phyloP scores from a whole-genome alignment of 202 grass and related monocot genomes.

The Brachypodium distachyon region DNA sequence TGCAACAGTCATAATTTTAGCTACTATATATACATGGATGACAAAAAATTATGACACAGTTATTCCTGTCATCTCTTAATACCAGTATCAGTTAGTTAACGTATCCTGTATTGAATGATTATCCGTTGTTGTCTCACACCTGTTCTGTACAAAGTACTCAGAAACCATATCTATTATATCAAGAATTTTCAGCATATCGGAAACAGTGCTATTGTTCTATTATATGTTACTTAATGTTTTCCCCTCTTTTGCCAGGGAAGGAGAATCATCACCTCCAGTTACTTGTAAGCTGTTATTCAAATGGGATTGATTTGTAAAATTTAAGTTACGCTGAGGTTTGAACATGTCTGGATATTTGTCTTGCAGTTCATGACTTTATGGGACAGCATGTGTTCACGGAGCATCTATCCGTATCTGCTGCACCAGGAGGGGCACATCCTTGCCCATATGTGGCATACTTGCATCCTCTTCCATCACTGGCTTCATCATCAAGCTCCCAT shows the following conservation, averaged over 20 bases:
- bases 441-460: constrained; percentile 73
- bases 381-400: constrained; percentile 58
- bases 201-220: not conserved
- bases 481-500: constrained; percentile 57
- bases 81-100: not conserved
- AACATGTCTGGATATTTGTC: constrained; percentile 6
- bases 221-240: constrained; percentile 16
- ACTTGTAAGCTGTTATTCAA: constrained; percentile 62
- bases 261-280: constrained; percentile 69
- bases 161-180: constrained; percentile 2
- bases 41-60: not conserved
- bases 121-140: not conserved
- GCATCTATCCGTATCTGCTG: constrained; percentile 47
- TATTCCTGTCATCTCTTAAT: constrained; percentile 3
- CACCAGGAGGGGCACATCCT: constrained; percentile 58
- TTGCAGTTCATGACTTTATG: constrained; percentile 84
- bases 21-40: too few relatives aligned
- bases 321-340: constrained; percentile 1
- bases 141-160: not conserved
- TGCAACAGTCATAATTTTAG: not conserved
- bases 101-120: not conserved
- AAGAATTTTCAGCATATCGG: not conserved
- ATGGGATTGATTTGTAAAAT: not conserved
- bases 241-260: constrained; percentile 50
- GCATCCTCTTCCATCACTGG: constrained; percentile 47